These are phyloP conservation scores for Bryum argenteum DNA, from an alignment of 225 moss, liverwort and hornwort genomes.

Conservation along the genomic window DNA sequence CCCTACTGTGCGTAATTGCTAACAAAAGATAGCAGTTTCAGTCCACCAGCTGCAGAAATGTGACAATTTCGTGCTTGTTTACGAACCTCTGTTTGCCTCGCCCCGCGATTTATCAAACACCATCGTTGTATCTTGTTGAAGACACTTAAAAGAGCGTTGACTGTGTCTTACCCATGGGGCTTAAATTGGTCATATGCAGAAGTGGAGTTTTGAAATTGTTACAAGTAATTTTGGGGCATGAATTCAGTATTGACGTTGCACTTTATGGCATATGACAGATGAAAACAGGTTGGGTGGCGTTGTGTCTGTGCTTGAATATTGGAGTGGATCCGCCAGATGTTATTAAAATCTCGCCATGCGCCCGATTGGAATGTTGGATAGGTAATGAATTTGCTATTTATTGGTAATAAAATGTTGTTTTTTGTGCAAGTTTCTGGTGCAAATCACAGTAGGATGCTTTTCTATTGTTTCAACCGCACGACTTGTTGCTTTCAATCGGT, in stretches of 20 bases:
- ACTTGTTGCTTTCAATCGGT: neutral
- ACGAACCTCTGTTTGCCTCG: neutral
- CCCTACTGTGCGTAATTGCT: neutral
- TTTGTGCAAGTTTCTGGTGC: slow-evolving; percentile 15
- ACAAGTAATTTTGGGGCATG: neutral
- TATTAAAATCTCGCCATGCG: slow-evolving; percentile 95
- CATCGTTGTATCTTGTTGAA: neutral
- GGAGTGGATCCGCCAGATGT: slow-evolving; percentile 99
- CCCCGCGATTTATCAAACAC: neutral
- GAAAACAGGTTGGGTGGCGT: slow-evolving; percentile 98
- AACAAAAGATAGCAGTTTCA: neutral
- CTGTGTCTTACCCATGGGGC: neutral
- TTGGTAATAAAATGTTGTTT: slow-evolving; percentile 1
- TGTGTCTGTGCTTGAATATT: slow-evolving; percentile 93
- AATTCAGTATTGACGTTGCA: slow-evolving; percentile 21
- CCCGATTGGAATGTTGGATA: slow-evolving; percentile 98
- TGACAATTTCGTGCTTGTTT: no score
- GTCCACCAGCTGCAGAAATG: slow-evolving; percentile 11
- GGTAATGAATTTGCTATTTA: slow-evolving; percentile 49
- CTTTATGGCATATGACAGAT: slow-evolving; percentile 56
- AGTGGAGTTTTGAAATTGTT: neutral
- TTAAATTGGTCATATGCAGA: neutral
- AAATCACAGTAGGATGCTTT: slow-evolving; percentile 8
- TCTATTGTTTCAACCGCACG: neutral
- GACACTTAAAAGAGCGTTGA: neutral